phyloP scores from a whole-genome alignment of 129 eudicot species.

The Oenanthe sinensis region DNA sequence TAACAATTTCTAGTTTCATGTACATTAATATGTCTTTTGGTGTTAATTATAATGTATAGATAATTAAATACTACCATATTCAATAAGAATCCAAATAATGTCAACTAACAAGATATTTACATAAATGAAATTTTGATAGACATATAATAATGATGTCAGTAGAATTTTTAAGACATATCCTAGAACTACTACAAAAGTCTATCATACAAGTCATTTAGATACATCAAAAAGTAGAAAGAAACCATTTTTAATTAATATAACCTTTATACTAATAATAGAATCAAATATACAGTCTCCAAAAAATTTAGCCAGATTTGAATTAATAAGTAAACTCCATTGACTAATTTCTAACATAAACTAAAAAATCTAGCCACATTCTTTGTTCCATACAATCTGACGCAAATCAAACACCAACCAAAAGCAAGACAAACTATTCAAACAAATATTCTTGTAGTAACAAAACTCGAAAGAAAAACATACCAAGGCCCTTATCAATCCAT shows the following conservation, averaged over 20 bases:
- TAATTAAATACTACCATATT: background rate
- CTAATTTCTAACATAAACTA: background rate
- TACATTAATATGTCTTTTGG: background rate
- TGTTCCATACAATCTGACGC: background rate
- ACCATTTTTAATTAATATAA: background rate
- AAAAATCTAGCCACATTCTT: background rate
- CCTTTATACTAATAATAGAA: background rate
- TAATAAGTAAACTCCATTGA: background rate
- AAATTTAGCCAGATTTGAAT: background rate
- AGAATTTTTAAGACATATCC: background rate
- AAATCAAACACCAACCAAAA: background rate
- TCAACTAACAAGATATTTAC: background rate
- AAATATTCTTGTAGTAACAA: background rate
- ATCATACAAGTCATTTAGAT: background rate
- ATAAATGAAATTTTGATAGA: background rate
- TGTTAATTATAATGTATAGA: background rate
- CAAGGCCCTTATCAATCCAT: constrained; percentile 80
- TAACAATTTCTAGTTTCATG: background rate
- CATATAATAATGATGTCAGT: background rate
- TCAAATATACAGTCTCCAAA: background rate
- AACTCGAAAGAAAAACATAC: constrained; percentile 29
- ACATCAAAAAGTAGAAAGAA: background rate
- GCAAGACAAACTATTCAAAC: background rate
- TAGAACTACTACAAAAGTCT: background rate
- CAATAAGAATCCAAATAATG: background rate